A percentile compares a stretch with the other conserved stretches of the same genome.
phyloP scores from a whole-genome alignment of 495 filamentous ascomycete species.

The Xylaria grammica region DNA sequence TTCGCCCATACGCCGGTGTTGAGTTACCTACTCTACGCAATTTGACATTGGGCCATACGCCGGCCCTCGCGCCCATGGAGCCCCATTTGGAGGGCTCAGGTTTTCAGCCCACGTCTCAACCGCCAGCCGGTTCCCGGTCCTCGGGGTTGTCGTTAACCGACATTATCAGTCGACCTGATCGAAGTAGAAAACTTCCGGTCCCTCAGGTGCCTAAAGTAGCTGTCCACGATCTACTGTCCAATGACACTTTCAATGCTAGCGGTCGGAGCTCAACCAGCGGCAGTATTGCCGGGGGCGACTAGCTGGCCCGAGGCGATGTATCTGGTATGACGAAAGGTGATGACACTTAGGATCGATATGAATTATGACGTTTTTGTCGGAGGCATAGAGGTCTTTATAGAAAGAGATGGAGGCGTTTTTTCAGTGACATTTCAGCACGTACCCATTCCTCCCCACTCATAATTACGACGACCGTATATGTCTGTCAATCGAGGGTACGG shows the following conservation, averaged over 20 bases:
- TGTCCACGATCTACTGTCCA: constrained; percentile 80
- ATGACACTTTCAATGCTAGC: constrained; percentile 62
- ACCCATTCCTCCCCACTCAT: constrained; percentile 20
- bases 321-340: constrained; percentile 9
- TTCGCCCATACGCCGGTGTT: constrained; percentile 71
- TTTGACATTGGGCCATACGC: constrained; percentile 83
- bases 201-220: constrained; percentile 86
- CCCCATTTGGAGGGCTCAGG: constrained; percentile 64
- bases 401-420: constrained; percentile 36
- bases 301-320: constrained; percentile 42
- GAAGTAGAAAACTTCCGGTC: constrained; percentile 92
- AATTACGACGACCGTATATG: constrained; percentile 31
- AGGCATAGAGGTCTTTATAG: constrained; percentile 39
- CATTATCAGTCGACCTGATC: constrained; percentile 87
- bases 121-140: constrained; percentile 44
- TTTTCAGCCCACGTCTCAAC: constrained; percentile 44
- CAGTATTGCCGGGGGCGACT: constrained; percentile 52
- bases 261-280: constrained; percentile 54
- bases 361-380: constrained; percentile 37
- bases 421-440: constrained; percentile 22
- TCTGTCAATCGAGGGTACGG: constrained; percentile 19
- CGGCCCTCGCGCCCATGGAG: constrained; percentile 91
- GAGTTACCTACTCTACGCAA: constrained; percentile 90
- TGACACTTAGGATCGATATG: constrained; percentile 28
- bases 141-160: constrained; percentile 83